Conservation (phyloP, 192 early-diverging fungal species). For the Coemansia erecta region DNA sequence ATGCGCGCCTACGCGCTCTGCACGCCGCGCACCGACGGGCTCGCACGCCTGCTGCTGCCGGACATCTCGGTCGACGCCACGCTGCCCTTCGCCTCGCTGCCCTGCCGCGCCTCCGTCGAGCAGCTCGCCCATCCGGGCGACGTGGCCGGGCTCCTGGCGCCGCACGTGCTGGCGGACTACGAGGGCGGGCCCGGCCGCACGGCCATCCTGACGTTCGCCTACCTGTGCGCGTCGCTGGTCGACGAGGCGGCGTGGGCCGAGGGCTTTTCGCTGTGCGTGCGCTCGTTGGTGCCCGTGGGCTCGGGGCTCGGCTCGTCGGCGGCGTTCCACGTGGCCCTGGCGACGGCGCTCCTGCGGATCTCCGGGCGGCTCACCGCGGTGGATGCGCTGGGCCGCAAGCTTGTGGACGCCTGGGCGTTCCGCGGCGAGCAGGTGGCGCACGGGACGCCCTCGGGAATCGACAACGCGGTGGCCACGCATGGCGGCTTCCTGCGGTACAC, state of each 20-base stretch:
- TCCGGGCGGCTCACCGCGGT: conserved; percentile 34
- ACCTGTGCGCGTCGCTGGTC: conserved; percentile 56
- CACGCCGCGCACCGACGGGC: conserved; percentile 51
- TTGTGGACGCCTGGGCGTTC: conserved; percentile 90
- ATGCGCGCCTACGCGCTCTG: conserved; percentile 72
- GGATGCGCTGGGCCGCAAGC: conserved; percentile 28
- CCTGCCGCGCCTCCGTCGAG: conserved; percentile 17
- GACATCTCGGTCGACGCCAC: conserved; percentile 58
- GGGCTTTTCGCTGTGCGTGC: conserved; percentile 61
- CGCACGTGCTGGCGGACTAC: neutral
- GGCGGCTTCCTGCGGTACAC: conserved; percentile 79
- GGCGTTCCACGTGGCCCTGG: conserved; percentile 76
- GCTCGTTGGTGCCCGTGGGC: conserved; percentile 83
- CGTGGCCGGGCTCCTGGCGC: neutral
- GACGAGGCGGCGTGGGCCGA: conserved; percentile 5
- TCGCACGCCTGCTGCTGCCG: conserved; percentile 58
- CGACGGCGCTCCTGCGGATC: conserved; percentile 71
- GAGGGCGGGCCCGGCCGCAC: conserved; percentile 40
- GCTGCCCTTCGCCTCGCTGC: conserved; percentile 6
- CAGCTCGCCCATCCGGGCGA: conserved; percentile 18
- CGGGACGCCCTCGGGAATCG: conserved; percentile 92
- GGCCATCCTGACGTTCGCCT: conserved; percentile 67
- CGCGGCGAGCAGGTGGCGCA: conserved; percentile 92
- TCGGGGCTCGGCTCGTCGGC: conserved; percentile 97
- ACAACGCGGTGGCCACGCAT: conserved; percentile 86